A percentile compares a stretch with the other conserved stretches of the same genome.
Conservation (phyloP, 768 basidiomycete genomes). For the Hemileccinum rubropunctum region DNA sequence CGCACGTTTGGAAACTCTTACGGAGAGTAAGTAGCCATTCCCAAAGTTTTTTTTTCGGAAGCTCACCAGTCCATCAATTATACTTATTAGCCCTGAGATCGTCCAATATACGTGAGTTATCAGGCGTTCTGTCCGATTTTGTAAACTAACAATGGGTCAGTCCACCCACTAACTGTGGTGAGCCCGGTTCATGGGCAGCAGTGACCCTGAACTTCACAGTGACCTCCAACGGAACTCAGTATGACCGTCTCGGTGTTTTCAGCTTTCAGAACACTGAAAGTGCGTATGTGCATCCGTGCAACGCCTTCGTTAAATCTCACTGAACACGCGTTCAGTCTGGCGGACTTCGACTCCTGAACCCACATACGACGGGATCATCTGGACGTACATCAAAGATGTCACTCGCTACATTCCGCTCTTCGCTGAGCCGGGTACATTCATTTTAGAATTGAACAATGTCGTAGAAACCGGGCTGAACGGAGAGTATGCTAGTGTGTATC, state of each 20-base stretch:
- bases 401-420: slow-evolving; percentile 73
- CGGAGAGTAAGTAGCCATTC: slow-evolving; percentile 46
- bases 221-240: slow-evolving; percentile 76
- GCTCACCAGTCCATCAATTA: neutral
- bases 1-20: slow-evolving; percentile 74
- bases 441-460: slow-evolving; percentile 72
- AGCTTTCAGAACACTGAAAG: slow-evolving; percentile 79
- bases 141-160: slow-evolving; percentile 32
- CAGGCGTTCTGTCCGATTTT: neutral
- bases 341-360: slow-evolving; percentile 81
- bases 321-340: slow-evolving; percentile 51
- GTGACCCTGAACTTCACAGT: slow-evolving; percentile 76
- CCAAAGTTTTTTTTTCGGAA: neutral
- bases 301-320: neutral
- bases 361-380: slow-evolving; percentile 65
- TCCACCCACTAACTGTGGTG: slow-evolving; percentile 71
- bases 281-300: slow-evolving; percentile 30
- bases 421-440: slow-evolving; percentile 61
- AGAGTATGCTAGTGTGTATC: slow-evolving; percentile 60
- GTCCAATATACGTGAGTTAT: slow-evolving; percentile 54
- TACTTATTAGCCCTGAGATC: slow-evolving; percentile 51
- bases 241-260: slow-evolving; percentile 68
- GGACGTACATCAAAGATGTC: slow-evolving; percentile 76
- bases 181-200: slow-evolving; percentile 69
- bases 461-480: slow-evolving; percentile 57